Evolutionary conservation across 2,329 filamentous ascomycete species (phyloP), one percentile per base, ranked within the genome.

Genomic region (Thermomyces lanuginosus): DNA sequence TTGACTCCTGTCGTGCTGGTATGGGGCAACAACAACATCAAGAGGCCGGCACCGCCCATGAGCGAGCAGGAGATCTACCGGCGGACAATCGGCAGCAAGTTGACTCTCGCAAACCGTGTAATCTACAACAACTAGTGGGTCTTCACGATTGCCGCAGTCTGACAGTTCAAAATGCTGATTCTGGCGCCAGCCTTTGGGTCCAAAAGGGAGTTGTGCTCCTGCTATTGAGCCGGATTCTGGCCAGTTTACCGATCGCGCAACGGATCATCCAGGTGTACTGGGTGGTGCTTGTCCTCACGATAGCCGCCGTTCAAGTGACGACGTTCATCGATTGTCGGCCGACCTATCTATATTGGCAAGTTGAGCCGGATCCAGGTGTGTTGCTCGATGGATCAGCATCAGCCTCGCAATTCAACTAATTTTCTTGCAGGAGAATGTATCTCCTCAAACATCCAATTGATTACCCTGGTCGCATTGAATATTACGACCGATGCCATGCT

Each of bases 311-410:
- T 21, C 43, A 53, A 21, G 41, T 51, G 19, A 35, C 40, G 6
- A 51, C 45, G 2, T 49, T 55, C 31, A 38, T 37, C 31, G 51
- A 55, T 37, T 55, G 51, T 32, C 33, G 55, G 8, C 64, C 65
- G 3, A 61, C 69, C 36, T 38, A 49, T 24, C 59, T 66, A 28
- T 69, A 70, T 43, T 71, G 64, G 64, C 64, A 68, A 40, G 60
- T 70, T 27, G 38, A 59, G 1, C 66, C 49, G 23, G 37, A 42
- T 29, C 48, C 51, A 26, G 51, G 49, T 42, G 43, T n/a, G 38
- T 30, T 8, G 12, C 9, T 24, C 11, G 8, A 6, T 5, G 9
- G 6, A 8, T n/a, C 4, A 8, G 24, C 10, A 4, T 11, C 6
- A 27, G 17, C 9, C 12, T 28, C 13, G 27, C 17, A 18, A n/a